Percentiles rank a stretch among this genome's conserved stretches.
Conservation (phyloP, 805 yeast species). For the Starmerella geochares region DNA sequence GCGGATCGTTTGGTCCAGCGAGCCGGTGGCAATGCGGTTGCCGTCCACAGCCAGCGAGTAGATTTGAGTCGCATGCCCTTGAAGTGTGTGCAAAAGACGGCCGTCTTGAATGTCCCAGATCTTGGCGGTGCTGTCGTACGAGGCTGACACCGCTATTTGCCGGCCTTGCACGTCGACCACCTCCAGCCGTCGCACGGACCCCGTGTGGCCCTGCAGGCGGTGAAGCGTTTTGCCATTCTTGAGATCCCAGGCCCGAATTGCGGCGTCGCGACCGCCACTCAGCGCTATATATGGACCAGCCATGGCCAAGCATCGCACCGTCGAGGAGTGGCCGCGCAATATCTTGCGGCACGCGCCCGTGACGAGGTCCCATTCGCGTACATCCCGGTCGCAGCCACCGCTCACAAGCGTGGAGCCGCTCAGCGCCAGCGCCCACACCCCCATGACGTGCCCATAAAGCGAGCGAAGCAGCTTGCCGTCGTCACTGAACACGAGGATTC, state of each 20-base stretch:
- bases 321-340: slow-evolving; percentile 80
- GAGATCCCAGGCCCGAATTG: slow-evolving; percentile 90
- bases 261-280: slow-evolving; percentile 85
- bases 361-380: slow-evolving; percentile 87
- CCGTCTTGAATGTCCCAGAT: slow-evolving; percentile 91
- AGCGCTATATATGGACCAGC: slow-evolving; percentile 69
- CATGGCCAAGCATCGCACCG: slow-evolving; percentile 77
- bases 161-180: slow-evolving; percentile 36
- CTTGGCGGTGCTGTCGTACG: slow-evolving; percentile 81
- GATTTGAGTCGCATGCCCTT: slow-evolving; percentile 84
- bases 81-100: slow-evolving; percentile 74
- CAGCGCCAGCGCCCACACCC: slow-evolving; percentile 92
- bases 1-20: slow-evolving; percentile 86
- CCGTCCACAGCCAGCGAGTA: slow-evolving; percentile 86
- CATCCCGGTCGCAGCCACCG: slow-evolving; percentile 94
- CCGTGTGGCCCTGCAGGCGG: slow-evolving; percentile 59
- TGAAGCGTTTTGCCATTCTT: slow-evolving; percentile 76
- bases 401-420: slow-evolving; percentile 84
- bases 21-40: slow-evolving; percentile 77
- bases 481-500: slow-evolving; percentile 35
- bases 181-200: slow-evolving; percentile 61
- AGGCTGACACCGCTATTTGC: slow-evolving; percentile 60
- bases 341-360: slow-evolving; percentile 81
- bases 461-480: slow-evolving; percentile 52
- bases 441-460: slow-evolving; percentile 94